Evolutionary conservation across 192 early-diverging fungal genomes (phyloP).

Genomic region (Umbelopsis sp.): DNA sequence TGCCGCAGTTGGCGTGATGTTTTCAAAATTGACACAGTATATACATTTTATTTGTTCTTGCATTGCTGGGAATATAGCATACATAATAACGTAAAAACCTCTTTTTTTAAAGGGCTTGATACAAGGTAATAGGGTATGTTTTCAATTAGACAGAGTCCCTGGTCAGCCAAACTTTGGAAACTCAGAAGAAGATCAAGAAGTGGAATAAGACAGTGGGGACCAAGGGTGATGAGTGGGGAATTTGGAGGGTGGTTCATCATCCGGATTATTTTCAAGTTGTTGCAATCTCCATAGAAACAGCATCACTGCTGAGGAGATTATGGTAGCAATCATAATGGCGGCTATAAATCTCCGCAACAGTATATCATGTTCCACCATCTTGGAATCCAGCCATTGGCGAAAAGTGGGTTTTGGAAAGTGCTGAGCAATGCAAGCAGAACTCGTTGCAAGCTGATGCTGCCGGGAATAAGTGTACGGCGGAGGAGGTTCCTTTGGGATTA

Average conservation of each 20-base stretch:
- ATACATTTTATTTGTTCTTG: no score
- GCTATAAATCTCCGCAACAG: conserved; percentile 17
- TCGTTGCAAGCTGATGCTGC: conserved; percentile 1
- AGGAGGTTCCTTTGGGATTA: conserved; percentile 15
- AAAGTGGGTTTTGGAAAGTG: not conserved
- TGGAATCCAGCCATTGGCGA: conserved; percentile 9
- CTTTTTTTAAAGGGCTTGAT: no score
- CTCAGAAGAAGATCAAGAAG: not conserved
- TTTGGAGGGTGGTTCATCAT: not conserved
- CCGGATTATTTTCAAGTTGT: conserved; percentile 16
- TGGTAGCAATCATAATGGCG: conserved; percentile 18
- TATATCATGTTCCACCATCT: conserved; percentile 17
- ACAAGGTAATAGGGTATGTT: no score
- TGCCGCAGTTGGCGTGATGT: no score
- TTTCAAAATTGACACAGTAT: no score
- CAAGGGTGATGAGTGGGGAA: conserved; percentile 10
- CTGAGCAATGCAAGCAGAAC: not conserved
- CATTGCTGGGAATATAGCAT: no score
- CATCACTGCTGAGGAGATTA: conserved; percentile 13
- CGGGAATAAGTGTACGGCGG: conserved; percentile 8
- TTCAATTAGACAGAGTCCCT: no score
- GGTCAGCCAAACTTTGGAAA: not conserved
- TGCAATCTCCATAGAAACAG: conserved; percentile 13
- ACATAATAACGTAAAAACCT: no score
- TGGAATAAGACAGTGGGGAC: not conserved